A percentile compares a stretch with the other conserved stretches of the same genome.
These are phyloP conservation scores for Sherardia arvensis DNA, from an alignment of 257 asterid genomes.

Conservation along the genomic window DNA sequence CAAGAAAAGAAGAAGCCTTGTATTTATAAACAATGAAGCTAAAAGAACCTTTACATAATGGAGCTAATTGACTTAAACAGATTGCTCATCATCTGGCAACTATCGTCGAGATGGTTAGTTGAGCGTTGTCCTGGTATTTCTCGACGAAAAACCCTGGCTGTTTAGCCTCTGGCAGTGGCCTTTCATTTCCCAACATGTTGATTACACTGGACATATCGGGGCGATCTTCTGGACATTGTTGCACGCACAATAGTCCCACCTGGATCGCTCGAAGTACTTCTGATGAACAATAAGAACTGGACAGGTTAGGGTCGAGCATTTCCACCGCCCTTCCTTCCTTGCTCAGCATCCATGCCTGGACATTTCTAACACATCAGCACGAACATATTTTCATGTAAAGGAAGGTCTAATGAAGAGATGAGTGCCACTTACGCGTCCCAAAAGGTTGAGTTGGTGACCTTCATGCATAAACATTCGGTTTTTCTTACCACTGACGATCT, in stretches of 20 bases:
- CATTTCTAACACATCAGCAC: not conserved
- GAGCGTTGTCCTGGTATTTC: constrained; percentile 4
- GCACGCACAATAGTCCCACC: constrained; percentile 35
- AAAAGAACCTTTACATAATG: not conserved
- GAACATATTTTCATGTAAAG: too few relatives aligned
- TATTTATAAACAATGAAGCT: too few relatives aligned
- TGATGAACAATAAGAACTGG: not conserved
- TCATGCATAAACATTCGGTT: constrained; percentile 21
- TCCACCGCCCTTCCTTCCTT: constrained; percentile 19
- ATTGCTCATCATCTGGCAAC: not conserved
- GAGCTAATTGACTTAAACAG: not conserved
- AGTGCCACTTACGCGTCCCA: constrained; percentile 21
- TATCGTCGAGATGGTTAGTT: not conserved
- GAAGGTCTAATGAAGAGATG: not conserved
- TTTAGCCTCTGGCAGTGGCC: constrained; percentile 20
- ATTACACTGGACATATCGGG: constrained; percentile 32
- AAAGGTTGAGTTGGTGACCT: constrained; percentile 23
- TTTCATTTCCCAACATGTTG: constrained; percentile 23
- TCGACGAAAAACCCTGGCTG: constrained; percentile 28
- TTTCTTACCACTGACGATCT: constrained; percentile 25
- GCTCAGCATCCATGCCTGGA: constrained; percentile 26
- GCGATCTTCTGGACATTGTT: constrained; percentile 24
- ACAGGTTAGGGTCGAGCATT: constrained; percentile 13
- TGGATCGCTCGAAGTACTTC: constrained; percentile 26
- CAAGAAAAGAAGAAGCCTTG: not conserved